Conservation (phyloP, 1,284 basidiomycete species). For the Ganoderma lucidum region DNA sequence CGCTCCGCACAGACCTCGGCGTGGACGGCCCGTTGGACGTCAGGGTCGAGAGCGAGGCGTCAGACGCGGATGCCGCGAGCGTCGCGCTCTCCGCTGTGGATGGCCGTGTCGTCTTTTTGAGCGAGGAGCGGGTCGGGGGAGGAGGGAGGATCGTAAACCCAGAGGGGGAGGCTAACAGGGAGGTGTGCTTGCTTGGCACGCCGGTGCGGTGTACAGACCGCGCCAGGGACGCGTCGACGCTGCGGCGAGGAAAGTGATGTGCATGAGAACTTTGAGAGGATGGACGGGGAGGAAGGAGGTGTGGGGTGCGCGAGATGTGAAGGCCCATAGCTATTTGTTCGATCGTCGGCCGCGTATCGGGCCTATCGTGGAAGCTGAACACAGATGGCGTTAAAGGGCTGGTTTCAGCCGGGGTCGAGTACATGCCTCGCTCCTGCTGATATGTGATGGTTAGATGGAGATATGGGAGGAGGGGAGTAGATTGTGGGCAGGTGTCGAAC, state of each 20-base stretch:
- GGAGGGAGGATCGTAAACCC: constrained; percentile 47
- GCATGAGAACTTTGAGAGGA: constrained; percentile 30
- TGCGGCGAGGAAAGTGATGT: constrained; percentile 19
- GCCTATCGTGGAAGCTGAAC: constrained; percentile 50
- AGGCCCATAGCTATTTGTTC: constrained; percentile 81
- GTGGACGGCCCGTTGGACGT: constrained; percentile 51
- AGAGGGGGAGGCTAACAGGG: constrained; percentile 35
- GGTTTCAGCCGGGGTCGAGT: constrained; percentile 62
- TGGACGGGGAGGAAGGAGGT: constrained; percentile 53
- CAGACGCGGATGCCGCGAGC: constrained; percentile 47
- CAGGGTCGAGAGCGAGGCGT: constrained; percentile 52
- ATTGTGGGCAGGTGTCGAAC: neutral
- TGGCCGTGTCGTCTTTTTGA: constrained; percentile 58
- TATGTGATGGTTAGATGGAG: neutral
- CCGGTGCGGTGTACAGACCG: constrained; percentile 30
- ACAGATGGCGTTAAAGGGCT: constrained; percentile 43
- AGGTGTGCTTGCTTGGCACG: constrained; percentile 38
- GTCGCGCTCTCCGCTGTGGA: constrained; percentile 42
- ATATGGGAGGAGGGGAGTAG: neutral
- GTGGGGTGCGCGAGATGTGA: constrained; percentile 76
- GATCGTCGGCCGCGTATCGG: constrained; percentile 63
- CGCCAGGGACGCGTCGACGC: constrained; percentile 24
- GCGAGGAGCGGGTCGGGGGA: constrained; percentile 66
- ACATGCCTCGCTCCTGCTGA: constrained; percentile 47
- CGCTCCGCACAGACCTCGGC: constrained; percentile 44